A percentile compares a stretch with the other conserved stretches of the same genome.
phyloP scores from a whole-genome alignment of 129 eudicot genomes.

The Lactuca saligna region DNA sequence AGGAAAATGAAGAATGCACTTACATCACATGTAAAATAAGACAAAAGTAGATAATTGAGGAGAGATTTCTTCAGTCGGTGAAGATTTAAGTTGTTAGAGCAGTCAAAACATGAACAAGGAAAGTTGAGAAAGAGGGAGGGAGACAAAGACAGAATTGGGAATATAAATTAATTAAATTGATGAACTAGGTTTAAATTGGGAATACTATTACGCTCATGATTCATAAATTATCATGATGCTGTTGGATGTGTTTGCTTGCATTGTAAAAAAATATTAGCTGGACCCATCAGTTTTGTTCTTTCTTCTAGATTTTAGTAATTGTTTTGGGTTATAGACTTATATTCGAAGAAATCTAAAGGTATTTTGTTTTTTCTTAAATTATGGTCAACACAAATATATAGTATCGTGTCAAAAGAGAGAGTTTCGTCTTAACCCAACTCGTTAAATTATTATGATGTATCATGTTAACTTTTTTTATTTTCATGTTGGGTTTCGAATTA shows the following conservation, averaged over 20 bases:
- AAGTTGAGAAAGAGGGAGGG: slow-evolving; percentile 15
- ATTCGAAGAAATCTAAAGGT: neutral
- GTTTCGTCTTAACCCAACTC: no score
- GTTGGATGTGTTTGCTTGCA: slow-evolving; percentile 24
- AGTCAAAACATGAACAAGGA: slow-evolving; percentile 15
- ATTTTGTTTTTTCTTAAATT: no score
- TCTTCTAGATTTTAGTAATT: slow-evolving; percentile 11
- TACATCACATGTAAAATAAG: slow-evolving; percentile 23
- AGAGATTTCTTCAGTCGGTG: slow-evolving; percentile 11
- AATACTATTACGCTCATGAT: slow-evolving; percentile 22
- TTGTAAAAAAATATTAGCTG: slow-evolving; percentile 13
- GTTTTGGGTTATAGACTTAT: neutral
- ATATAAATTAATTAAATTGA: slow-evolving; percentile 23
- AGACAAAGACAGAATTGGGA: slow-evolving; percentile 23
- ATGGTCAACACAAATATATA: no score
- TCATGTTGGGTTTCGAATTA: no score
- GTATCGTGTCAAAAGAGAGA: no score
- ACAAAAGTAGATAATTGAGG: slow-evolving; percentile 21
- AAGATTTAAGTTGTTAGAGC: slow-evolving; percentile 16
- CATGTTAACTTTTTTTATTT: no score
- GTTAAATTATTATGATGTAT: no score
- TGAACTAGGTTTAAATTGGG: slow-evolving; percentile 13
- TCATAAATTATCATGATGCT: slow-evolving; percentile 25
- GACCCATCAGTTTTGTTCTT: slow-evolving; percentile 16
- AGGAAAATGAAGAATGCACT: slow-evolving; percentile 22